phyloP scores from a whole-genome alignment of 306 rosid species.

The Abrus precatorius region DNA sequence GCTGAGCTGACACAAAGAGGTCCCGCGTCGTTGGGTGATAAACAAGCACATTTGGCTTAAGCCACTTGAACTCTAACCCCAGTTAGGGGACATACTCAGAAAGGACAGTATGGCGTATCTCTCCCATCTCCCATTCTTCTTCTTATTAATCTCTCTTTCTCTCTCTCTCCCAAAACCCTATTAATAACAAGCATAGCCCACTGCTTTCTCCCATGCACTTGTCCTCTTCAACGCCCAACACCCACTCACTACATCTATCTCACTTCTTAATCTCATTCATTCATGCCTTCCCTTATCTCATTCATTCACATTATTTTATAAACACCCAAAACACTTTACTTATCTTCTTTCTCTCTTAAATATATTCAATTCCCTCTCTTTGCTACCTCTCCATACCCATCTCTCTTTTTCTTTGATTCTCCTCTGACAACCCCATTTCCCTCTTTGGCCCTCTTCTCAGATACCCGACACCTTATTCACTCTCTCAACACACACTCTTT shows the following conservation, averaged over 20 bases:
- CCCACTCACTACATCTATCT: neutral
- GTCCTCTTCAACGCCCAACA: constrained; percentile 59
- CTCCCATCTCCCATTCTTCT: constrained; percentile 28
- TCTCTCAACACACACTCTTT: neutral
- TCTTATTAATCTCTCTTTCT: neutral
- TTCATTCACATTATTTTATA: neutral
- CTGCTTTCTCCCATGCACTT: constrained; percentile 78
- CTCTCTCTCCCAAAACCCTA: constrained; percentile 51
- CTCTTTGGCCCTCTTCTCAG: constrained; percentile 4
- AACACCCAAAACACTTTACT: no score
- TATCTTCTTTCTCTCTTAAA: no score
- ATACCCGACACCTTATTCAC: neutral
- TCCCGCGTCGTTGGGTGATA: constrained; percentile 66
- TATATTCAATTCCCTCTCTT: neutral
- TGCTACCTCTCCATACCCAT: neutral
- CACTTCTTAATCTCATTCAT: constrained; percentile 20
- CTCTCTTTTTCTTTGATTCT: constrained; percentile 13
- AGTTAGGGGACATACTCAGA: constrained; percentile 59
- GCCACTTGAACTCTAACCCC: constrained; percentile 72
- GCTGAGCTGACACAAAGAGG: constrained; percentile 78
- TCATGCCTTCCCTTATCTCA: constrained; percentile 40
- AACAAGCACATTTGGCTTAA: constrained; percentile 64
- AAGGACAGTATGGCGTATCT: constrained; percentile 70
- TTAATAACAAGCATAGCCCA: constrained; percentile 69
- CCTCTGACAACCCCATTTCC: constrained; percentile 37